phyloP scores from a whole-genome alignment of 2,329 filamentous ascomycete genomes.

The Capronia americana region DNA sequence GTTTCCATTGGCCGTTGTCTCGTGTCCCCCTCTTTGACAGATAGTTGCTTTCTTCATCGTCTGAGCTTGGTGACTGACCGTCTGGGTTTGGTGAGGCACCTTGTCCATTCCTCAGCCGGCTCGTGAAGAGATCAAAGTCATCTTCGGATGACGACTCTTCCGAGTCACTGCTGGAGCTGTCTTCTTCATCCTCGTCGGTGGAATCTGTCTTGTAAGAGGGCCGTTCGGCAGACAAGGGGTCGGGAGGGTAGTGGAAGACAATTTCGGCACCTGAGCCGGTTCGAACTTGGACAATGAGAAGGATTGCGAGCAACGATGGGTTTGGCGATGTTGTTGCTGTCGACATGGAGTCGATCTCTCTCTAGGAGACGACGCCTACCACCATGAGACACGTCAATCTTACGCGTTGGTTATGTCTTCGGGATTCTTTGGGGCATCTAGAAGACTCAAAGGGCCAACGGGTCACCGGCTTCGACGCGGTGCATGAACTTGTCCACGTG shows the following conservation, averaged over 20 bases:
- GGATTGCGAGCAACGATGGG: conserved; percentile 69
- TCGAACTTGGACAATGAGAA: conserved; percentile 75
- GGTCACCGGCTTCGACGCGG: neutral
- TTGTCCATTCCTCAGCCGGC: conserved; percentile 20
- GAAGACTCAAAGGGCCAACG: neutral
- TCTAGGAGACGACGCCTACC: conserved; percentile 2
- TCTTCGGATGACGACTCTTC: conserved; percentile 37
- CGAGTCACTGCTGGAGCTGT: conserved; percentile 38
- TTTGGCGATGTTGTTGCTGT: conserved; percentile 57
- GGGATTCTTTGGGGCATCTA: neutral
- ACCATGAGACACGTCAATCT: conserved; percentile 6
- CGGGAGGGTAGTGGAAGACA: conserved; percentile 84
- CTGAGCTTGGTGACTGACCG: conserved; percentile 23
- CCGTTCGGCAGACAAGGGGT: conserved; percentile 40
- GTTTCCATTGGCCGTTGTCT: conserved; percentile 36
- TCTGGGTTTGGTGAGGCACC: conserved; percentile 18
- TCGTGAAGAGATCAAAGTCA: conserved; percentile 34
- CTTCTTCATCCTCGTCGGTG: conserved; percentile 34
- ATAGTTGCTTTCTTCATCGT: conserved; percentile 32
- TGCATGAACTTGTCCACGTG: neutral
- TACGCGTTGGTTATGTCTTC: conserved; percentile 20
- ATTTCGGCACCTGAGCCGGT: conserved; percentile 82
- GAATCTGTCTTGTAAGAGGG: conserved; percentile 19
- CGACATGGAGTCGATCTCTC: conserved; percentile 46
- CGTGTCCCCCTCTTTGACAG: conserved; percentile 24